Percentiles rank a stretch among this genome's conserved stretches.
Evolutionary conservation across 164 flowering plant genomes (phyloP).

Genomic region (Buxus sempervirens): DNA sequence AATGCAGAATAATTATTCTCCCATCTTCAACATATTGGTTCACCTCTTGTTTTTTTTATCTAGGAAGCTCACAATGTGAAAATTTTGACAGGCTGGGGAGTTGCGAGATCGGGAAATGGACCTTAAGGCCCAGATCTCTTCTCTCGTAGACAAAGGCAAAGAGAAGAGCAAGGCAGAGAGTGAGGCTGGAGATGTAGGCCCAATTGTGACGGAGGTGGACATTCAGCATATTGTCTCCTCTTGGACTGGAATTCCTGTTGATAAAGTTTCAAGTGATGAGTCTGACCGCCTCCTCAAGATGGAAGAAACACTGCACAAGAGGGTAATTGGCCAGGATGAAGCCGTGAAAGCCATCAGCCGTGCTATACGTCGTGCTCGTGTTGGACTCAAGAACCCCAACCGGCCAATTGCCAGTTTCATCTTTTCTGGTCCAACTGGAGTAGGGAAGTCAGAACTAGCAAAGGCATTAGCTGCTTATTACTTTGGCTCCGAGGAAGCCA

Average conservation of each 20-base stretch:
- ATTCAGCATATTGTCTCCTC: constrained; percentile 25
- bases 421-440: constrained; percentile 48
- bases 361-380: constrained; percentile 35
- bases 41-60: too few relatives aligned
- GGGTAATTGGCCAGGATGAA: constrained; percentile 35
- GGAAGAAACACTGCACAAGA: constrained; percentile 23
- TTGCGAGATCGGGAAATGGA: constrained; percentile 10
- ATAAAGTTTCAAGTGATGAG: constrained; percentile 23
- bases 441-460: constrained; percentile 41
- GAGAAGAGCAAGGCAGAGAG: constrained; percentile 17
- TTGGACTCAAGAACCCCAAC: constrained; percentile 30
- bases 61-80: too few relatives aligned
- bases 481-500: constrained; percentile 31
- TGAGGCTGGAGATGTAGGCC: constrained; percentile 7
- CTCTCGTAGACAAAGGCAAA: constrained; percentile 15
- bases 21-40: too few relatives aligned
- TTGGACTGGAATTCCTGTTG: constrained; percentile 38
- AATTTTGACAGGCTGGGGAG: too few relatives aligned
- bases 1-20: too few relatives aligned
- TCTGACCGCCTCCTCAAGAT: constrained; percentile 21
- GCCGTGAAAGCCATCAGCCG: constrained; percentile 33
- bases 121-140: constrained; percentile 14
- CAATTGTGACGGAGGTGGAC: constrained; percentile 26
- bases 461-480: constrained; percentile 29
- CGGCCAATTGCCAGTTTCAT: constrained; percentile 39